These are phyloP conservation scores for Odontarrhena argentea DNA, from an alignment of 345 rosid species.

Conservation along the genomic window DNA sequence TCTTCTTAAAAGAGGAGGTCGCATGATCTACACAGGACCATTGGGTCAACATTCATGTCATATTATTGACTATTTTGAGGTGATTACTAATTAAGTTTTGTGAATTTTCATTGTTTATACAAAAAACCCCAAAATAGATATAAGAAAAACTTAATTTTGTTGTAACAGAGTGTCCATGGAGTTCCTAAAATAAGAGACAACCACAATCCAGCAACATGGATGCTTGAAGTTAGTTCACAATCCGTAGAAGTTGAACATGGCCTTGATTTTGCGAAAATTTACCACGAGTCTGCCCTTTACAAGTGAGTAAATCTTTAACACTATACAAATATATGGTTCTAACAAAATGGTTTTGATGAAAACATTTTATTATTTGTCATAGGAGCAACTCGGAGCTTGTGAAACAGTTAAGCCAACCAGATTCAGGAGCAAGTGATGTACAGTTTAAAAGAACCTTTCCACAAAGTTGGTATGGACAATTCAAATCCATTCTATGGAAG, in stretches of 20 bases:
- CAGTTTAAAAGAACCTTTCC: constrained; percentile 61
- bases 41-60: constrained; percentile 68
- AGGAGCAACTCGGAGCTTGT: constrained; percentile 61
- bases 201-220: constrained; percentile 76
- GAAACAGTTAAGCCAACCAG: constrained; percentile 56
- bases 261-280: constrained; percentile 60
- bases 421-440: constrained; percentile 55
- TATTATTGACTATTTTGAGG: constrained; percentile 69
- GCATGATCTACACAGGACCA: constrained; percentile 66
- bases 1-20: constrained; percentile 83
- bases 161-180: constrained; percentile 50
- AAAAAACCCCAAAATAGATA: background rate
- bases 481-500: constrained; percentile 78
- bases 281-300: constrained; percentile 50
- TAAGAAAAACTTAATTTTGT: background rate
- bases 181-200: constrained; percentile 55
- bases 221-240: constrained; percentile 63
- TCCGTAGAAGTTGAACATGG: constrained; percentile 65
- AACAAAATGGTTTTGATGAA: background rate
- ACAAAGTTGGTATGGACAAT: constrained; percentile 65
- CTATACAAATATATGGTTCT: too few species aligned
- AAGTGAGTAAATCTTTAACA: constrained; percentile 44
- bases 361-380: constrained; percentile 1
- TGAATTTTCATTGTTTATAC: background rate
- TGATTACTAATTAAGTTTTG: constrained; percentile 16